Evolutionary conservation across 129 eudicot species (phyloP), one percentile per base, ranked within the genome.

Genomic region (Logfia minima): DNA sequence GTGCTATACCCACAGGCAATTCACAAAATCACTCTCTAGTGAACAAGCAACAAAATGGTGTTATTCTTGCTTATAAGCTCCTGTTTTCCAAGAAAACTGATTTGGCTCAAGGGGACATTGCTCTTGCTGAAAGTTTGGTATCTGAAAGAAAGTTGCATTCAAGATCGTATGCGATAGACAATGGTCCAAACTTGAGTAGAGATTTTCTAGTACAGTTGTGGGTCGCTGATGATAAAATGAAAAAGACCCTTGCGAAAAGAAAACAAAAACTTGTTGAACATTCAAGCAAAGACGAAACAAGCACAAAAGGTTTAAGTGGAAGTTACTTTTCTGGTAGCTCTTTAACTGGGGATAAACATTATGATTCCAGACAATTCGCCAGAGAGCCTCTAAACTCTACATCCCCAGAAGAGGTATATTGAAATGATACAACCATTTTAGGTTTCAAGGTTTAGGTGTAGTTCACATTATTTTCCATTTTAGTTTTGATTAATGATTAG

Each of bases 181-280:
- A 80, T 70, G 87, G 87, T 18, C 85, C 94, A 24, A 72, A 66
- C 31, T 75, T 95, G 85, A 87, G 75, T 78, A 83, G 99, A 69
- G 96, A 95, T 58, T 92, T 89, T 83, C 82, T 95, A 74, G 92
- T 80, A 22, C 81, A 85, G 67, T 86, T 95, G 66, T 89, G 97
- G 99, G 79, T 78, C 51, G 84, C 84, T 66, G 97, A 95, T 77
- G 84, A 24, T 76, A 87, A 89, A 77, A 58, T 74, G 84, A 67
- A 73, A 37, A 83, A 32, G 70, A 45, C 58, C 37, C 55, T 24
- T 74, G 86, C 43, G 14, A 89, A 81, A 69, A 79, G 85, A 68
- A 86, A 66, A 71, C 63, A 60, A 58, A 81, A 75, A 23, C 68
- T 14, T 62, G 66, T 26, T 58, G 79, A 69, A 14, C 51, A 62